Conservation (phyloP, 371 early-diverging fungal genomes). For the Rhizopus delemar region DNA sequence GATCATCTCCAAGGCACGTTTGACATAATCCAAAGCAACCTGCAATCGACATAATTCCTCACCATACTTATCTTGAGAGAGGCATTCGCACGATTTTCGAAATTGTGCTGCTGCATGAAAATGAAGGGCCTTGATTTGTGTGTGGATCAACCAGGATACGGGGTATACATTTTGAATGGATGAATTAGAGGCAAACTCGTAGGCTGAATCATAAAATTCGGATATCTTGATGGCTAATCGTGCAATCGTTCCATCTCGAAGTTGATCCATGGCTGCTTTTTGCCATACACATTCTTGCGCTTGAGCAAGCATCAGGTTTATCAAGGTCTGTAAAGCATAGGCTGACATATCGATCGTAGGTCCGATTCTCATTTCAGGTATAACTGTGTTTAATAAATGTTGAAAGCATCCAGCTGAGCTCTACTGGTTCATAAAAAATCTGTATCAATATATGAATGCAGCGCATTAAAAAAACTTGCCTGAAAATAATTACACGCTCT, state of each 20-base stretch:
- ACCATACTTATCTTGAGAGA: slow-evolving; percentile 77
- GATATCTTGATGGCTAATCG: slow-evolving; percentile 77
- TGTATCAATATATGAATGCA: not conserved
- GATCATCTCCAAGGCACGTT: slow-evolving; percentile 36
- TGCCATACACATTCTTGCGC: slow-evolving; percentile 91
- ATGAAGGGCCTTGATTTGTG: slow-evolving; percentile 71
- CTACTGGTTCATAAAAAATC: slow-evolving; percentile 29
- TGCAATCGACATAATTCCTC: slow-evolving; percentile 83
- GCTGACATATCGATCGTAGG: slow-evolving; percentile 63
- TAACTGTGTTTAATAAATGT: slow-evolving; percentile 56
- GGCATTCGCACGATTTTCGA: slow-evolving; percentile 73
- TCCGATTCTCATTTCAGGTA: slow-evolving; percentile 58
- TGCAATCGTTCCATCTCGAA: slow-evolving; percentile 76
- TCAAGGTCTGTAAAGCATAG: slow-evolving; percentile 62
- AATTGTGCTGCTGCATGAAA: slow-evolving; percentile 79
- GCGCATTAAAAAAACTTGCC: slow-evolving; percentile 35
- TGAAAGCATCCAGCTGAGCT: slow-evolving; percentile 83
- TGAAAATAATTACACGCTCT: slow-evolving; percentile 80
- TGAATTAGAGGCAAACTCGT: slow-evolving; percentile 62
- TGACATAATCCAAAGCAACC: slow-evolving; percentile 52
- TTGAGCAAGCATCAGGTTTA: slow-evolving; percentile 82
- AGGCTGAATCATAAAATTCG: slow-evolving; percentile 69
- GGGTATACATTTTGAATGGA: slow-evolving; percentile 54
- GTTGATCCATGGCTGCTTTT: slow-evolving; percentile 76
- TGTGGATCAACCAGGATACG: slow-evolving; percentile 61